A percentile compares a stretch with the other conserved stretches of the same genome.
These are phyloP conservation scores for Diaporthe ilicicola DNA, from an alignment of 2,329 filamentous ascomycete genomes.

Conservation along the genomic window DNA sequence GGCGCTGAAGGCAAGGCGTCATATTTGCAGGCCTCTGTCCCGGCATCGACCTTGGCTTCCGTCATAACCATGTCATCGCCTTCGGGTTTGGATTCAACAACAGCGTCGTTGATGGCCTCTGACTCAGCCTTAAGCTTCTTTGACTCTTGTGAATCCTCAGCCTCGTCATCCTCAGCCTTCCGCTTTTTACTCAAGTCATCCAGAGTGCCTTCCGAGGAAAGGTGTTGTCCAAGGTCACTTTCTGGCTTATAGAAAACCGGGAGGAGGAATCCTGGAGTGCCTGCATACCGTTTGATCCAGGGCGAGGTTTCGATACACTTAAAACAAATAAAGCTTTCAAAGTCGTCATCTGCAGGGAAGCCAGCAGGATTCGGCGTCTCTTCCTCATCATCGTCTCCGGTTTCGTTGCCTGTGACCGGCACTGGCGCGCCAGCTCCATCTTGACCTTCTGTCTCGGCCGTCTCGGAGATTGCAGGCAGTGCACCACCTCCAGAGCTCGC, in stretches of 20 bases:
- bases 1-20: conserved; percentile 65
- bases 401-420: conserved; percentile 37
- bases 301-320: conserved; percentile 88
- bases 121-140: conserved; percentile 64
- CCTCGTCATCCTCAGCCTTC: conserved; percentile 66
- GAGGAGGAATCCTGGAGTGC: conserved; percentile 79
- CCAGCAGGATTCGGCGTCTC: conserved; percentile 79
- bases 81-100: conserved; percentile 29
- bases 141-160: conserved; percentile 44
- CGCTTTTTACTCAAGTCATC: conserved; percentile 63
- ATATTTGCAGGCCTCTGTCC: conserved; percentile 63
- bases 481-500: conserved; percentile 44
- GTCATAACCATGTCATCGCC: background rate
- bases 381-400: conserved; percentile 58
- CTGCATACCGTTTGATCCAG: conserved; percentile 92
- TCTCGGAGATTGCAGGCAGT: conserved; percentile 61
- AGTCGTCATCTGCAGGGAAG: conserved; percentile 89
- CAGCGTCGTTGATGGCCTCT: conserved; percentile 35
- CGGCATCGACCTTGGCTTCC: conserved; percentile 32
- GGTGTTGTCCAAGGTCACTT: conserved; percentile 34
- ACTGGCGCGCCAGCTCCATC: conserved; percentile 28
- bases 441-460: conserved; percentile 47
- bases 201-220: background rate
- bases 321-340: conserved; percentile 92
- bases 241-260: conserved; percentile 65